Evolutionary conservation across 495 filamentous ascomycete species (phyloP).

Genomic region (Neurospora hispaniola): DNA sequence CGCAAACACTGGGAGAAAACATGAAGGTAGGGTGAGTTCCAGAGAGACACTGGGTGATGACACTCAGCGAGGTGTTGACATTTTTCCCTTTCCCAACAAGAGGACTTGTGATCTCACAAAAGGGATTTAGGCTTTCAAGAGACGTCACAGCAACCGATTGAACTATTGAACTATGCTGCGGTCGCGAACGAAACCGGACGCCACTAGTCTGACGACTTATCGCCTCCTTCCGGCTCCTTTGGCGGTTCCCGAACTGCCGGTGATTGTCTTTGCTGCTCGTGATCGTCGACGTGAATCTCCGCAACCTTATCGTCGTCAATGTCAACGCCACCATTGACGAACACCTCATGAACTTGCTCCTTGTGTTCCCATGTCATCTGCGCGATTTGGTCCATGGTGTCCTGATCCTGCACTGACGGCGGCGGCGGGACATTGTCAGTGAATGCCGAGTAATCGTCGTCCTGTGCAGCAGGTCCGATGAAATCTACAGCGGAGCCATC

Average conservation of each 20-base stretch:
- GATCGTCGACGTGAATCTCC: conserved; percentile 36
- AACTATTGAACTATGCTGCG: background rate
- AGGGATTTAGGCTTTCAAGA: background rate
- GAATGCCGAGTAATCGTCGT: conserved; percentile 13
- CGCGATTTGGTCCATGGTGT: conserved; percentile 14
- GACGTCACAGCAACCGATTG: background rate
- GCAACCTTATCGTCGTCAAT: conserved; percentile 30
- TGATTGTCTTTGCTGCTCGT: conserved; percentile 7
- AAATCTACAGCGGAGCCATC: conserved; percentile 15
- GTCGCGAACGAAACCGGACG: background rate
- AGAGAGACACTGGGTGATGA: background rate
- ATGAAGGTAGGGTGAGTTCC: background rate
- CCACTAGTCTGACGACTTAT: background rate
- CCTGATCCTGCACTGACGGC: conserved; percentile 11
- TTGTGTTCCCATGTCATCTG: conserved; percentile 23
- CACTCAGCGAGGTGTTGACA: background rate
- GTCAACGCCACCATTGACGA: conserved; percentile 17
- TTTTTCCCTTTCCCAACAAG: background rate
- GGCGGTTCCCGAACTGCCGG: conserved; percentile 1
- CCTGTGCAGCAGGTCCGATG: conserved; percentile 33
- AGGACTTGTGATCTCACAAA: background rate
- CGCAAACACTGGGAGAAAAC: background rate
- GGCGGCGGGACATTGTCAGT: conserved; percentile 3
- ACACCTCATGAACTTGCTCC: conserved; percentile 25
- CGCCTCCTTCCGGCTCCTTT: background rate